phyloP scores from a whole-genome alignment of 2,329 filamentous ascomycete species.

The Gliomastix tumulicola region DNA sequence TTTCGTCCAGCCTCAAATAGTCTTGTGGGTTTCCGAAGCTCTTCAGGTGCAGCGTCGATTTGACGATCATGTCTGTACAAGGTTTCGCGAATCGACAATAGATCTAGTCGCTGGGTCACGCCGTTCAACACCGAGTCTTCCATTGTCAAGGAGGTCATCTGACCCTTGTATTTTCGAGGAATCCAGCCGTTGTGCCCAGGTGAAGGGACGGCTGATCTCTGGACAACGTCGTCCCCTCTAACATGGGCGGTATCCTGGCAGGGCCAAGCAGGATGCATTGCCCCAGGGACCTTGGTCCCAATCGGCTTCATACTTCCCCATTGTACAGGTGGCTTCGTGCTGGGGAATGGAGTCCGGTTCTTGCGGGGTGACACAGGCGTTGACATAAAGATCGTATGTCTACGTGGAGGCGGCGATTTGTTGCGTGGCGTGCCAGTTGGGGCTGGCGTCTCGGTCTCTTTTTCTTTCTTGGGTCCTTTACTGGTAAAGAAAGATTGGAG shows the following conservation, averaged over 20 bases:
- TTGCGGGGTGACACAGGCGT: slow-evolving; percentile 47
- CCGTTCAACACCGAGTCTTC: slow-evolving; percentile 35
- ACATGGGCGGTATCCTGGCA: slow-evolving; percentile 57
- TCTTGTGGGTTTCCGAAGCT: slow-evolving; percentile 46
- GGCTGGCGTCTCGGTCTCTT: too few species aligned
- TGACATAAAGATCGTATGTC: slow-evolving; percentile 38
- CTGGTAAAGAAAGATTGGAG: too few species aligned
- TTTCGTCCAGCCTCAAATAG: slow-evolving; percentile 51
- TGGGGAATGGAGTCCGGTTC: slow-evolving; percentile 16
- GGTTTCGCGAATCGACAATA: slow-evolving; percentile 15
- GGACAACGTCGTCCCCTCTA: slow-evolving; percentile 32
- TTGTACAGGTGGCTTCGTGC: slow-evolving; percentile 11
- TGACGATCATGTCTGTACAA: slow-evolving; percentile 24
- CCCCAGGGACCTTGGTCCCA: slow-evolving; percentile 56
- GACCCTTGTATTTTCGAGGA: slow-evolving; percentile 47
- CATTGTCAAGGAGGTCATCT: slow-evolving; percentile 27
- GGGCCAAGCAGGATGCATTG: slow-evolving; percentile 66
- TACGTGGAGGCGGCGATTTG: slow-evolving; percentile 20
- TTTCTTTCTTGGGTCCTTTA: too few species aligned
- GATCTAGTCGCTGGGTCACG: slow-evolving; percentile 15
- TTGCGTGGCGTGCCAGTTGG: too few species aligned
- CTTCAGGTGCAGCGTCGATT: slow-evolving; percentile 35
- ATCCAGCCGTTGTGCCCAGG: too few species aligned
- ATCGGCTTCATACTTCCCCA: slow-evolving; percentile 22
- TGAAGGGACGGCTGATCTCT: too few species aligned